Evolutionary conservation across 2,329 filamentous ascomycete species (phyloP).

Genomic region (Pseudogymnoascus verrucosus): DNA sequence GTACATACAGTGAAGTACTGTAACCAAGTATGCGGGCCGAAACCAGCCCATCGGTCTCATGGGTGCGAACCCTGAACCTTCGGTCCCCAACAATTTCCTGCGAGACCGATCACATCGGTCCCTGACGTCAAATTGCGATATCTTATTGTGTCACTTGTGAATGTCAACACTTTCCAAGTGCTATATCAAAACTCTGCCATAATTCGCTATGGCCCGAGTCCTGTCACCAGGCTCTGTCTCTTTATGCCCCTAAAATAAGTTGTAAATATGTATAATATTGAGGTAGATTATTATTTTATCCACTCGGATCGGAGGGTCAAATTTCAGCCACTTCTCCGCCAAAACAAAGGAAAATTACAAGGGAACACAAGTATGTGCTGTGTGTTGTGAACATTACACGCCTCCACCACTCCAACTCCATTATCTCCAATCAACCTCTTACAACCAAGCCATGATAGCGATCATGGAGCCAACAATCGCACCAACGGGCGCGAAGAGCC

Average conservation of each 20-base stretch:
- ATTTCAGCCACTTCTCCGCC: neutral
- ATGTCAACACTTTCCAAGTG: neutral
- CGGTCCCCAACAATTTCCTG: neutral
- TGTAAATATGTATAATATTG: neutral
- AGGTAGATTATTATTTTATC: neutral
- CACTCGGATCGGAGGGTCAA: neutral
- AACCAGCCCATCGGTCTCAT: neutral
- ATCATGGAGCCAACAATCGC: neutral
- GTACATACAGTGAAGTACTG: neutral
- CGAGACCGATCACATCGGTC: neutral
- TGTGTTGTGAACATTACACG: neutral
- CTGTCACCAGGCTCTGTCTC: neutral
- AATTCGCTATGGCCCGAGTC: neutral
- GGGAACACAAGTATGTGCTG: neutral
- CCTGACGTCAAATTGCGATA: neutral
- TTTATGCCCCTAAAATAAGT: neutral
- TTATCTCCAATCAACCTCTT: neutral
- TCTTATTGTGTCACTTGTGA: neutral
- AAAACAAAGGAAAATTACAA: neutral
- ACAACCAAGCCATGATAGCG: conserved; percentile 1
- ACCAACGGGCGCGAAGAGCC: neutral
- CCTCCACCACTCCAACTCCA: neutral
- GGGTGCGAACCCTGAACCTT: neutral
- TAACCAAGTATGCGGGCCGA: neutral
- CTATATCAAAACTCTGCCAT: neutral